Base-by-base conservation (phyloP, 495 filamentous ascomycete genomes). In the Aspergillus asperescens region DNA sequence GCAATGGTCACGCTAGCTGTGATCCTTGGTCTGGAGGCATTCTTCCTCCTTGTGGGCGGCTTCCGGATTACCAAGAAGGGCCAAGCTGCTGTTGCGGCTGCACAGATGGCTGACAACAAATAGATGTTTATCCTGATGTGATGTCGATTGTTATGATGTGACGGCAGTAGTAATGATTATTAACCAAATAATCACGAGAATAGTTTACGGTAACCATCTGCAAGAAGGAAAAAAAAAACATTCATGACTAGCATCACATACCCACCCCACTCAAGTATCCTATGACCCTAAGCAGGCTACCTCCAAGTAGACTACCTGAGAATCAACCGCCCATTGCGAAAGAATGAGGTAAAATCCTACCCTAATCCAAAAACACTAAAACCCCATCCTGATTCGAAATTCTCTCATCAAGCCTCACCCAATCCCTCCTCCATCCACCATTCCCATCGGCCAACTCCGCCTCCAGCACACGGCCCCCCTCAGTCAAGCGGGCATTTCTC, bases 1-100 rank as follows among this genome's bases (percentile, higher is more conserved):
- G 83, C 81, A 1, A 75, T 83, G 64, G 78, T 84, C 1, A 82
- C 81, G 2, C 59, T 85, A 23, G 81, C 70, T 27, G 72, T 82
- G 9, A 62, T 82, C 18, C 53, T 82, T 18, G 77, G 72, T 0
- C 42, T 76, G 4, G 64, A 76, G 65, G 72, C 64, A 7, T 49
- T 76, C 50, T 56, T 76, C 15, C 61, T 77, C 52, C 43, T 76
- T 25, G 29, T 71, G 29, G 73, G 59, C 31, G 72, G 73, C 10
- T 65, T 77, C 59, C 66, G 70, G 38, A 48, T 79, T 29, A 61
- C 67, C 1, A 70, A 60, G 46, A 77, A 74, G 68, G 70, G 59
- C 13, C 50, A 31, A 2, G 31, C 51, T 46, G 50, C 18, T 51
- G 43, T 15, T 40, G 48, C 16, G n/a, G 43, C 20, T 20, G 58